Evolutionary conservation across 306 rosid genomes (phyloP).

Genomic region (Lupinus albus): DNA sequence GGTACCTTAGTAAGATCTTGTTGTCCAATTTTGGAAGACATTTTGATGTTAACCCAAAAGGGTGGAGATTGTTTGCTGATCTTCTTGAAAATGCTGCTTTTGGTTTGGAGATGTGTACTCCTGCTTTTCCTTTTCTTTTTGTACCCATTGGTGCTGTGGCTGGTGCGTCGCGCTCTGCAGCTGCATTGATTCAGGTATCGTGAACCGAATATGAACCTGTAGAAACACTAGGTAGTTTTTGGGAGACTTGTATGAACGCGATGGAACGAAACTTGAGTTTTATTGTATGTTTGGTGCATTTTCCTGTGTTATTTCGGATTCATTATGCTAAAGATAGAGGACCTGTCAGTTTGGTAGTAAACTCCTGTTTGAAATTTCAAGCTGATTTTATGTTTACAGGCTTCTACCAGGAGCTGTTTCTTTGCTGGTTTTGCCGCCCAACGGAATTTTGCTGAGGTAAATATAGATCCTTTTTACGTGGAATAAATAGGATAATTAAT

Average conservation of each 20-base stretch:
- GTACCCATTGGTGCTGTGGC: constrained; percentile 85
- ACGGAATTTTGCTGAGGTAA: constrained; percentile 97
- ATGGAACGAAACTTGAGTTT: too few relatives aligned
- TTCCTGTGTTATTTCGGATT: neutral
- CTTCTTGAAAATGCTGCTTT: constrained; percentile 88
- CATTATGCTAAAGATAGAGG: neutral
- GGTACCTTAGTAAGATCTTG: constrained; percentile 84
- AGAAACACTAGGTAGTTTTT: neutral
- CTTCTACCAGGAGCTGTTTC: constrained; percentile 96
- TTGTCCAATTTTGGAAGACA: constrained; percentile 88
- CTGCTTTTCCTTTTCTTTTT: constrained; percentile 76
- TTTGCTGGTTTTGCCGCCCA: constrained; percentile 98
- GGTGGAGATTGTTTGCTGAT: constrained; percentile 96
- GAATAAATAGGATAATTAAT: constrained; percentile 2
- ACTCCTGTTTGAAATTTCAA: constrained; percentile 29
- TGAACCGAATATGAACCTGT: neutral
- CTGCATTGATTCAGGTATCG: constrained; percentile 60
- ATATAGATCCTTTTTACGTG: constrained; percentile 26
- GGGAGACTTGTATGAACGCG: too few relatives aligned
- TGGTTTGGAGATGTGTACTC: constrained; percentile 89
- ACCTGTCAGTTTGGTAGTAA: constrained; percentile 8
- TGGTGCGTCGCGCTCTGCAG: constrained; percentile 86
- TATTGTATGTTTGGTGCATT: too few relatives aligned
- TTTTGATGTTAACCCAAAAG: constrained; percentile 90
- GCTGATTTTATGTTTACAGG: constrained; percentile 57